These are phyloP conservation scores for Coemansia sp. DNA, from an alignment of 192 early-diverging fungal species.

Conservation along the genomic window DNA sequence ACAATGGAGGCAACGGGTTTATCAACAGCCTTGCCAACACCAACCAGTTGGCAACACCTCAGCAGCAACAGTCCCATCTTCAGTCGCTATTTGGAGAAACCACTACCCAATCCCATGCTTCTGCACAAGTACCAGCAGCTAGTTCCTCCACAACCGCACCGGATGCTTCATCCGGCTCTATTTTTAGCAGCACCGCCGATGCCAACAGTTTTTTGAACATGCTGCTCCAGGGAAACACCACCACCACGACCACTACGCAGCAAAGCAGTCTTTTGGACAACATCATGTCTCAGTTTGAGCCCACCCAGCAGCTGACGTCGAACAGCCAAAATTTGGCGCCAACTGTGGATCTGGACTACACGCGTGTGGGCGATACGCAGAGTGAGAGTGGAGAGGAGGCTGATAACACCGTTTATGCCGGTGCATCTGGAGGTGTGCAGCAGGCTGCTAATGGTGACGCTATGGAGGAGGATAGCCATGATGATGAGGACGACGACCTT, in stretches of 20 bases:
- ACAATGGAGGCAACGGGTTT: neutral
- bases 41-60: neutral
- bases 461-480: slow-evolving; percentile 11
- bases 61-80: neutral
- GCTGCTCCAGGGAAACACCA: slow-evolving; percentile 31
- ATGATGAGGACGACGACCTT: slow-evolving; percentile 6
- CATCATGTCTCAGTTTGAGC: slow-evolving; percentile 42
- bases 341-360: slow-evolving; percentile 24
- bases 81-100: neutral
- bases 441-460: neutral
- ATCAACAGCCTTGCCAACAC: neutral
- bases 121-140: neutral
- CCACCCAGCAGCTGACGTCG: slow-evolving; percentile 12
- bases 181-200: slow-evolving; percentile 8
- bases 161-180: neutral
- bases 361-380: slow-evolving; percentile 23
- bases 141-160: neutral
- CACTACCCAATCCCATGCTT: neutral
- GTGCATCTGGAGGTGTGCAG: neutral
- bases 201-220: slow-evolving; percentile 30
- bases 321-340: slow-evolving; percentile 7
- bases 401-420: slow-evolving; percentile 5
- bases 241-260: slow-evolving; percentile 1
- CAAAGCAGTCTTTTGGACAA: slow-evolving; percentile 48
- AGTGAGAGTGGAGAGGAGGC: slow-evolving; percentile 11